Conservation (phyloP, 345 rosid species). For the Linum usitatissimum region DNA sequence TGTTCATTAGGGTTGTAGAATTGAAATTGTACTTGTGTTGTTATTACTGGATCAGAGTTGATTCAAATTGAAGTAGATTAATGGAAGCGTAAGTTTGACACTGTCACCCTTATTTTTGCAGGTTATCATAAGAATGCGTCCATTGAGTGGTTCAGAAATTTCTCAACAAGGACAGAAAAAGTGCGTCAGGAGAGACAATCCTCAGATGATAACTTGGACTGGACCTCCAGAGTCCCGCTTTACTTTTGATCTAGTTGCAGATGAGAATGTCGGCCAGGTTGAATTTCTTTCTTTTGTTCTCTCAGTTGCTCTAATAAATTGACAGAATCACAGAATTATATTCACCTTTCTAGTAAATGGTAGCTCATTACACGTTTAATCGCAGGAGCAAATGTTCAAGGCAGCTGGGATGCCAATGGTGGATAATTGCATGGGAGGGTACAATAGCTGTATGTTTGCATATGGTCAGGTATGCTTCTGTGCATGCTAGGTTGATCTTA, state of each 20-base stretch:
- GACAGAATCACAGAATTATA: background rate
- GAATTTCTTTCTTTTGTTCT: background rate
- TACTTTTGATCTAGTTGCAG: slow-evolving; percentile 91
- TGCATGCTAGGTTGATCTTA: background rate
- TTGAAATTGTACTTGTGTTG: background rate
- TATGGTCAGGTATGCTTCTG: slow-evolving; percentile 73
- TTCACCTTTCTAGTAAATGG: slow-evolving; percentile 2
- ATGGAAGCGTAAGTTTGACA: background rate
- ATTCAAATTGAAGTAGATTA: background rate
- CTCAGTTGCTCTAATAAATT: background rate
- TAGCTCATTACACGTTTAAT: slow-evolving; percentile 6
- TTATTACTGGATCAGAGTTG: background rate
- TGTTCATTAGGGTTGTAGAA: background rate
- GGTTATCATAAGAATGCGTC: slow-evolving; percentile 90
- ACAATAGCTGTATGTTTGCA: slow-evolving; percentile 99
- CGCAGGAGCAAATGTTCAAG: slow-evolving; percentile 77
- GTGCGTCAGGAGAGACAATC: slow-evolving; percentile 79
- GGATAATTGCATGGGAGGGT: slow-evolving; percentile 89
- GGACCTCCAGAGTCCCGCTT: slow-evolving; percentile 88
- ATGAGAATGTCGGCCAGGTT: slow-evolving; percentile 85
- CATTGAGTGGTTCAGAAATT: slow-evolving; percentile 70
- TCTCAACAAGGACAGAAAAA: slow-evolving; percentile 64
- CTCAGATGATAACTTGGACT: slow-evolving; percentile 76
- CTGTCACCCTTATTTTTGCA: slow-evolving; percentile 10
- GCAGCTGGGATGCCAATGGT: slow-evolving; percentile 98